These are phyloP conservation scores for Hygrophoropsis aurantiaca DNA, from an alignment of 768 basidiomycete genomes.

Conservation along the genomic window DNA sequence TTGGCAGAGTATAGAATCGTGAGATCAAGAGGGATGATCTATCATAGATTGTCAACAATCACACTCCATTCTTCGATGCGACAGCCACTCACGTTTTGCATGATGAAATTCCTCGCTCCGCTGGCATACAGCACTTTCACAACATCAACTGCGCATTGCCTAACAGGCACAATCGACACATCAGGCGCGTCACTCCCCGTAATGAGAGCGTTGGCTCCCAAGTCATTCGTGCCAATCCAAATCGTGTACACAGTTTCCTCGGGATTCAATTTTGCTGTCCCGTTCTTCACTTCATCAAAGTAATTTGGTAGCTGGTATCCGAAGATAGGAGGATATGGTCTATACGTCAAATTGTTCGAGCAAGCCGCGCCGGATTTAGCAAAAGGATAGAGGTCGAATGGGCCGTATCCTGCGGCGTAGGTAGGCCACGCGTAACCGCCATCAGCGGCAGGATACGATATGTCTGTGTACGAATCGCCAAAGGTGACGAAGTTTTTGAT, in stretches of 20 bases:
- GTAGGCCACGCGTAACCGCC: constrained; percentile 59
- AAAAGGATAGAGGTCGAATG: constrained; percentile 53
- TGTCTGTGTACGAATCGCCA: constrained; percentile 66
- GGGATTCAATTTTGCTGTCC: constrained; percentile 37
- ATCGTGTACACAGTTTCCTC: constrained; percentile 59
- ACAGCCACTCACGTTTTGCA: constrained; percentile 56
- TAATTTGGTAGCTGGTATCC: constrained; percentile 58
- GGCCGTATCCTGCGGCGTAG: constrained; percentile 55
- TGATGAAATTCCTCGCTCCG: constrained; percentile 67
- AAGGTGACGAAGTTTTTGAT: constrained; percentile 69
- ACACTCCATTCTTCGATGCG: neutral
- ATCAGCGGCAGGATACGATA: constrained; percentile 34
- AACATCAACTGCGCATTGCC: constrained; percentile 59
- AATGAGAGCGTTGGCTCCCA: constrained; percentile 53
- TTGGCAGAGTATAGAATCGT: constrained; percentile 45
- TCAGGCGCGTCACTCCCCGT: constrained; percentile 45
- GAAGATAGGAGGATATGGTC: constrained; percentile 58
- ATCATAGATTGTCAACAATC: neutral
- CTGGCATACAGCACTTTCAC: constrained; percentile 52
- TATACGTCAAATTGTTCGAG: constrained; percentile 58
- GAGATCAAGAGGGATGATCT: constrained; percentile 60
- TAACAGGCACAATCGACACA: constrained; percentile 59
- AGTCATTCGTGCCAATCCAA: constrained; percentile 71
- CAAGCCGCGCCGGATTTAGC: constrained; percentile 66
- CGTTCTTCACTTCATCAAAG: constrained; percentile 42